phyloP scores from a whole-genome alignment of 371 early-diverging fungal genomes.

The Mortierella sp. region DNA sequence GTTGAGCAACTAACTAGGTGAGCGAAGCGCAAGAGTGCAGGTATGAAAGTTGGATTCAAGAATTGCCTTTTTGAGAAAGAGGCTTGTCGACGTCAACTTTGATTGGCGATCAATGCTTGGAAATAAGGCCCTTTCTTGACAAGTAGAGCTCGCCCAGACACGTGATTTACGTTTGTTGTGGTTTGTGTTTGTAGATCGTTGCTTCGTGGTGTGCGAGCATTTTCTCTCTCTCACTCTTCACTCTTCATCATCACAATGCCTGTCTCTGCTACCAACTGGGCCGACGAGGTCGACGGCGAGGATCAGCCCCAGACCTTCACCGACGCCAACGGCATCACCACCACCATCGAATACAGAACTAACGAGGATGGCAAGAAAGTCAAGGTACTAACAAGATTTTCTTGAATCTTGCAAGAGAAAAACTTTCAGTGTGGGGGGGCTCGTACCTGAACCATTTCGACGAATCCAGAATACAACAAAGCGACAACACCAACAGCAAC shows the following conservation, averaged over 20 bases:
- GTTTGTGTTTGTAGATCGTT: conserved; percentile 16
- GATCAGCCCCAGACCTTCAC: conserved; percentile 71
- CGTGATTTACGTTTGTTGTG: conserved; percentile 6
- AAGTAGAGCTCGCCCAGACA: not conserved
- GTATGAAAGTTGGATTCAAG: not conserved
- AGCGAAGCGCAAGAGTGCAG: not conserved
- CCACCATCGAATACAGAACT: conserved; percentile 82
- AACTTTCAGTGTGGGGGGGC: not conserved
- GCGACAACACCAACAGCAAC: not conserved
- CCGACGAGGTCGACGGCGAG: conserved; percentile 82
- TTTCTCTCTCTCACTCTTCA: conserved; percentile 22
- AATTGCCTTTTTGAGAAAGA: not conserved
- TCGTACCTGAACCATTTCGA: not conserved
- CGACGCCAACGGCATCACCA: conserved; percentile 89
- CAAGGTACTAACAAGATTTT: conserved; percentile 66
- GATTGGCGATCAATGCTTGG: not conserved
- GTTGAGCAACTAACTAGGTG: not conserved
- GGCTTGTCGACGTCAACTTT: not conserved
- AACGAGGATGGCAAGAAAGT: conserved; percentile 93
- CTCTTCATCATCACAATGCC: conserved; percentile 42
- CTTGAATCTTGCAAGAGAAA: not conserved
- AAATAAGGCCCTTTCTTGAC: not conserved
- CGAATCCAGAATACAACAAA: not conserved
- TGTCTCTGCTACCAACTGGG: conserved; percentile 70
- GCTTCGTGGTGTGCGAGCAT: not conserved